Conservation (phyloP, 192 early-diverging fungal species). For the Backusella parvicylindrica region DNA sequence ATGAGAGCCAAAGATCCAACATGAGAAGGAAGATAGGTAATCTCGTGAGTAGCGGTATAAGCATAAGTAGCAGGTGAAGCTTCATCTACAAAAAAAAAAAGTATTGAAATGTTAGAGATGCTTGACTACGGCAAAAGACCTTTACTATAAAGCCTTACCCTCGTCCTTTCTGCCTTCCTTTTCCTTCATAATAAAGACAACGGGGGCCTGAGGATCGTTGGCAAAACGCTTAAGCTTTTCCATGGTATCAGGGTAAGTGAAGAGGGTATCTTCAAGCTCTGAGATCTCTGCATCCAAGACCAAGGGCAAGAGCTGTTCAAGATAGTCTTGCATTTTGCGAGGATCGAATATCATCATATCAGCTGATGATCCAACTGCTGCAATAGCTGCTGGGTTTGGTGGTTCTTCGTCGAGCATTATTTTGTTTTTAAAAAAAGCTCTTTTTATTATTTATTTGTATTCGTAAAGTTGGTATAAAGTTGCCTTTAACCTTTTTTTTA, state of each 20-base stretch:
- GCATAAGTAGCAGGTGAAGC: conserved; percentile 37
- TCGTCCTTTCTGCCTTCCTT: conserved; percentile 44
- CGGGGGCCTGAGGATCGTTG: conserved; percentile 66
- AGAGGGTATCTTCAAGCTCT: conserved; percentile 59
- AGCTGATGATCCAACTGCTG: conserved; percentile 2
- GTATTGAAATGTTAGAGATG: not conserved
- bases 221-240: conserved; percentile 76
- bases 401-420: conserved; percentile 31
- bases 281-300: conserved; percentile 64
- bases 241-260: conserved; percentile 61
- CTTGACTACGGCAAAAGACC: not conserved
- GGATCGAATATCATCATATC: conserved; percentile 48
- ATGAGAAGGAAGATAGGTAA: conserved; percentile 70
- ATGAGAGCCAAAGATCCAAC: conserved; percentile 76
- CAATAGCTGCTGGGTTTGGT: conserved; percentile 1
- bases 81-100: conserved; percentile 27
- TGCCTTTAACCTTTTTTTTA: not conserved
- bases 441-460: not conserved
- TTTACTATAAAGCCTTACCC: conserved; percentile 20
- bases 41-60: conserved; percentile 68
- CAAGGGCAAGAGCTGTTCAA: conserved; percentile 68
- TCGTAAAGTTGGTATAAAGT: not conserved
- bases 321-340: conserved; percentile 61
- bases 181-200: conserved; percentile 80
- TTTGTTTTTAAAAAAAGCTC: not conserved